Conservation (phyloP, 75 land plant species). For the Larix kaempferi region DNA sequence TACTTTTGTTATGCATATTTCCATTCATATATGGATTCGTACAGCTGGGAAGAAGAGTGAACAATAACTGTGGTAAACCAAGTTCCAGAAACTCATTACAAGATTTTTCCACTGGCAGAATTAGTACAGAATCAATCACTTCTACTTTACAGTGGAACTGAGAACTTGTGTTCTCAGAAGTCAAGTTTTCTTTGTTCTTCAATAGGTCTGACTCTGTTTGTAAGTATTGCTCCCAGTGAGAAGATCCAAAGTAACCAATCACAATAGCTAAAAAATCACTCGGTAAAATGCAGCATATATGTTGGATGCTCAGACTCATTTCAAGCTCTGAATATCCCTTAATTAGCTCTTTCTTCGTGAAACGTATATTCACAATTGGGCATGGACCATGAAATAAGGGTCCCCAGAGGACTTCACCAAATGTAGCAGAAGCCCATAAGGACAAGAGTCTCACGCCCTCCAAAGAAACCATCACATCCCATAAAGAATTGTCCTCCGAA, state of each 20-base stretch:
- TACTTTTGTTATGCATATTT: constrained; percentile 32
- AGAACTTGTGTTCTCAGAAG: background rate
- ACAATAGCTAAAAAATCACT: constrained; percentile 56
- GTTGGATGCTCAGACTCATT: constrained; percentile 47
- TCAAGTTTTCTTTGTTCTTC: background rate
- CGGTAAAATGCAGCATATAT: constrained; percentile 43
- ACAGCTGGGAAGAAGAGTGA: constrained; percentile 16
- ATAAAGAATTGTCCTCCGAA: constrained; percentile 5
- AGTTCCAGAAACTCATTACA: constrained; percentile 24
- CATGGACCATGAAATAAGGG: constrained; percentile 19
- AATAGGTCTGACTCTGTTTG: background rate
- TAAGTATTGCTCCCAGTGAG: constrained; percentile 39
- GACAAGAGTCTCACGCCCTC: constrained; percentile 42
- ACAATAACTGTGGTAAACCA: constrained; percentile 28
- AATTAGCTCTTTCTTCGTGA: constrained; percentile 20
- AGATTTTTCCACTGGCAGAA: constrained; percentile 30
- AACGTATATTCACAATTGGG: constrained; percentile 50
- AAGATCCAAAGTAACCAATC: constrained; percentile 61
- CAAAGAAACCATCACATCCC: constrained; percentile 34
- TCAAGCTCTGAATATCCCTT: constrained; percentile 19
- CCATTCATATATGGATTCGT: constrained; percentile 4
- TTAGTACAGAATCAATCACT: constrained; percentile 37
- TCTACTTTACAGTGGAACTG: constrained; percentile 43
- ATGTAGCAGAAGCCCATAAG: constrained; percentile 27
- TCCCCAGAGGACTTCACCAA: constrained; percentile 45